phyloP scores from a whole-genome alignment of 2,329 filamentous ascomycete genomes.

The Venturia carpophila region DNA sequence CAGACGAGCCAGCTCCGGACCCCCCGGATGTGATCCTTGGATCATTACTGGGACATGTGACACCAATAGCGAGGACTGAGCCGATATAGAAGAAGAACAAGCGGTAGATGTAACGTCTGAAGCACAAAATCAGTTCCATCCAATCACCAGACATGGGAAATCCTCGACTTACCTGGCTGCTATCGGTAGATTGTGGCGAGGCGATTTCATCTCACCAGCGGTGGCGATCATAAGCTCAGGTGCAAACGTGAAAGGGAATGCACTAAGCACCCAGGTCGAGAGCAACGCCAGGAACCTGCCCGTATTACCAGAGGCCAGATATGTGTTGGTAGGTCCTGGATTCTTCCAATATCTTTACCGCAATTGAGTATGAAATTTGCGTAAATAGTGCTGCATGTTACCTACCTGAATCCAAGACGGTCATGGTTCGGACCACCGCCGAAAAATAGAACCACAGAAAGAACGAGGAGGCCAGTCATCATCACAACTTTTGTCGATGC shows the following conservation, averaged over 20 bases:
- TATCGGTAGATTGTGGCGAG: conserved; percentile 51
- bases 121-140: background rate
- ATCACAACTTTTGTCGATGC: conserved; percentile 40
- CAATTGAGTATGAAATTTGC: conserved; percentile 26
- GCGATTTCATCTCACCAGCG: conserved; percentile 51
- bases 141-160: background rate
- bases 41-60: conserved; percentile 51
- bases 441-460: conserved; percentile 38
- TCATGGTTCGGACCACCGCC: conserved; percentile 34
- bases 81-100: conserved; percentile 56
- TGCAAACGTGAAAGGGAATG: conserved; percentile 49
- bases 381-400: background rate
- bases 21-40: conserved; percentile 44
- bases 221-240: conserved; percentile 50
- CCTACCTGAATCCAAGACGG: conserved; percentile 13
- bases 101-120: conserved; percentile 52
- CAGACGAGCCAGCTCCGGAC: conserved; percentile 45
- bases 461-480: conserved; percentile 39
- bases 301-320: conserved; percentile 37
- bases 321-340: conserved; percentile 39
- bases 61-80: conserved; percentile 51
- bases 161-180: conserved; percentile 33
- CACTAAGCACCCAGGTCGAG: conserved; percentile 43
- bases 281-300: conserved; percentile 47
- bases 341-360: conserved; percentile 29